Base-by-base conservation (phyloP, 1,284 basidiomycete species). In the Blastosporella zonata region DNA sequence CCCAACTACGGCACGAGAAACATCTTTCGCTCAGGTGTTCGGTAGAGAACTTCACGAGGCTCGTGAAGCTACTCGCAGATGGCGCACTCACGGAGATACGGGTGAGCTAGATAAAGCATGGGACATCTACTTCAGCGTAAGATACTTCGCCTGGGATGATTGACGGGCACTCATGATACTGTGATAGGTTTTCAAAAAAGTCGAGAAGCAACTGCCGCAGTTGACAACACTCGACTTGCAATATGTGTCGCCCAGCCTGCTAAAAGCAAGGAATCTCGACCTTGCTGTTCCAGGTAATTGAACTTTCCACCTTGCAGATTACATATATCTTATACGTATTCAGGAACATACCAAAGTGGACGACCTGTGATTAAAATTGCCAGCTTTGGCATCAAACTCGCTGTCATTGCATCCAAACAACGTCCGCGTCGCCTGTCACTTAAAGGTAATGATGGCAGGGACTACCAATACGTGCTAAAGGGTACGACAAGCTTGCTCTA, bases 351-450 rank as follows among this genome's bases (percentile, higher is more conserved):
- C 65, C 90, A 93, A 59, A 89, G 87, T 52, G 94, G 95, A 43
- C 87, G 90, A 59, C 81, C 86, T 1, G 81, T 97, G 50, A 84
- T 97, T 55, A 86, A 78, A 51, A 99, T 99, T 47, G 70, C 76
- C 29, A 87, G 84, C 62, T 96, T 97, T 63, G 78, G 89, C 1
- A 83, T 91, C 0, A 96, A 94, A 57, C 73, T 94, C 60, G 86
- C 84, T 31, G 95, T 99, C 53, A 97, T 99, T 61, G 86, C 90
- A 6, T 99, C 96, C n/a, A 99, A 99, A 71, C 97, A 99, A 71
- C 85, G 97, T 1, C 97, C 97, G 1, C 83, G 97, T 49, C 86
- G 93, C 31, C 74, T 98, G 36, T 90, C 84, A 33, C 75, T 99
- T 57, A 89, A 86, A 60, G 97, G 97, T 9, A 90, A 85, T 55